phyloP scores from a whole-genome alignment of 768 basidiomycete species.

The Hericium alpestre region DNA sequence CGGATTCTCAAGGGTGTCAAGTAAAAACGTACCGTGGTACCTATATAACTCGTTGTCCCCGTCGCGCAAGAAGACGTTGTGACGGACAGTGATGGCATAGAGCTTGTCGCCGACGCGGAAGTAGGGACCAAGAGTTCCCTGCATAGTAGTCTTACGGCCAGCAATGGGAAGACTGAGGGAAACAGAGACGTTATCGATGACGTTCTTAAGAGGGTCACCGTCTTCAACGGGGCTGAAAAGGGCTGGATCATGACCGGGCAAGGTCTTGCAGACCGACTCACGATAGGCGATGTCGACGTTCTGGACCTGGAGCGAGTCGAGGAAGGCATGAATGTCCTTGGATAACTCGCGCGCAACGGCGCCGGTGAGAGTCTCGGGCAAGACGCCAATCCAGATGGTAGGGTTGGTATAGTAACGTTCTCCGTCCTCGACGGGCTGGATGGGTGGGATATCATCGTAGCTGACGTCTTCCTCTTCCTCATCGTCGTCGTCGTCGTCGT shows the following conservation, averaged over 20 bases:
- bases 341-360: constrained; percentile 11
- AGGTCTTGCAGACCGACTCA: constrained; percentile 11
- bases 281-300: constrained; percentile 18
- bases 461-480: not conserved
- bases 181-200: constrained; percentile 28
- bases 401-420: constrained; percentile 12
- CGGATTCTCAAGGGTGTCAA: constrained; percentile 1
- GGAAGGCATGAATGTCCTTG: constrained; percentile 12
- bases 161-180: constrained; percentile 28
- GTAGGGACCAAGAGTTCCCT: constrained; percentile 30
- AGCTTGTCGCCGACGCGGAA: constrained; percentile 21
- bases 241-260: constrained; percentile 10
- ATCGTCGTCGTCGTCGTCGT: constrained; percentile 1
- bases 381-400: constrained; percentile 19
- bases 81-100: constrained; percentile 26
- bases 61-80: constrained; percentile 15
- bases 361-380: constrained; percentile 16
- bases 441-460: constrained; percentile 16
- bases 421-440: constrained; percentile 18
- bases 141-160: constrained; percentile 20
- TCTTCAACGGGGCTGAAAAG: constrained; percentile 15
- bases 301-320: constrained; percentile 7
- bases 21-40: constrained; percentile 7
- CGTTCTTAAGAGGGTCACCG: constrained; percentile 20
- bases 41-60: constrained; percentile 2